phyloP scores from a whole-genome alignment of 2,329 filamentous ascomycete species.

The Venturia pyrina region DNA sequence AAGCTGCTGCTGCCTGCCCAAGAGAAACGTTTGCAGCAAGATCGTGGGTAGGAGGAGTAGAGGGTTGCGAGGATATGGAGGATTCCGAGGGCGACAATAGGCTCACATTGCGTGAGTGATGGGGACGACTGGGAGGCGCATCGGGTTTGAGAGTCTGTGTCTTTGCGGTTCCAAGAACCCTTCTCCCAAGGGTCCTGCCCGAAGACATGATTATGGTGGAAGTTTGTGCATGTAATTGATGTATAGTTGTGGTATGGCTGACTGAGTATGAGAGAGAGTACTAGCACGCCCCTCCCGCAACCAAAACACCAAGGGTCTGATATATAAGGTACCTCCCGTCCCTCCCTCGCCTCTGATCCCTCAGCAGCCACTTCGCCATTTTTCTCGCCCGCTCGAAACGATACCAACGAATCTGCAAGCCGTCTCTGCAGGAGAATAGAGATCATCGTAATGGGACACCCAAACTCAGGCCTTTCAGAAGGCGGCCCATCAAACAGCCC shows the following conservation, averaged over 20 bases:
- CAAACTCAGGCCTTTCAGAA: too few relatives aligned
- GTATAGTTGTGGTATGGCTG: not conserved
- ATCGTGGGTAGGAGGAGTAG: constrained; percentile 59
- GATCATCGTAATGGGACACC: too few relatives aligned
- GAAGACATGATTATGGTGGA: not conserved
- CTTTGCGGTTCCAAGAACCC: constrained; percentile 2
- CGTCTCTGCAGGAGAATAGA: too few relatives aligned
- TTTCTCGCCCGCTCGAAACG: too few relatives aligned
- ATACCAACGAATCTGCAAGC: too few relatives aligned
- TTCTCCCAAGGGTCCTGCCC: not conserved
- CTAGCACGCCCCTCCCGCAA: not conserved
- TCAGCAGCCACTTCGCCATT: too few relatives aligned
- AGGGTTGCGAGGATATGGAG: constrained; percentile 67
- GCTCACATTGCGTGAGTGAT: constrained; percentile 20
- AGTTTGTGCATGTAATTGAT: not conserved
- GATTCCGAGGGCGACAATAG: constrained; percentile 57
- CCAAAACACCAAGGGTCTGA: not conserved
- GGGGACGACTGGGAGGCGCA: constrained; percentile 31
- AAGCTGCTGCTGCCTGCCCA: constrained; percentile 44
- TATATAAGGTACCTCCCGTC: not conserved
- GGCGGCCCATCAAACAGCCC: too few relatives aligned
- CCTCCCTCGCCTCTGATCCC: not conserved
- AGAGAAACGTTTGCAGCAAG: constrained; percentile 72
- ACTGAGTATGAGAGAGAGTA: too few relatives aligned
- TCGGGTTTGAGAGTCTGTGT: not conserved